Evolutionary conservation across 805 yeast genomes (phyloP), one percentile per base, ranked within the genome.

Genomic region (Tetrapisispora arboricola): DNA sequence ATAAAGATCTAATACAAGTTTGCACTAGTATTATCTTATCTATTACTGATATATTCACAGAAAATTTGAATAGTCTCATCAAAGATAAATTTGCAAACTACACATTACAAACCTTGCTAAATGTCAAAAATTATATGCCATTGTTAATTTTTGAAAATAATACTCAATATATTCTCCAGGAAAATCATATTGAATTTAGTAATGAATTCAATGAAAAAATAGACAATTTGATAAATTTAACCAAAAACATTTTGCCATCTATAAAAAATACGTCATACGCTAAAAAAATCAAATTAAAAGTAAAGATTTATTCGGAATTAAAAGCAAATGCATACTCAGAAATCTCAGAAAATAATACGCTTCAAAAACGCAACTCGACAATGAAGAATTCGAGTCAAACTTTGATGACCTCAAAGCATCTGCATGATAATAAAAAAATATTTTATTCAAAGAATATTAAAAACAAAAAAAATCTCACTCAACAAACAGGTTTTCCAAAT

Each of bases 51-150:
- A 63, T 83, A 13, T 68, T 82, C 45, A 69, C 77, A 13, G 64
- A 61, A 15, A 68, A 74, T 38, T 62, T 78, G 46, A 77, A 72
- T 50, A 67, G 73, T 38, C 68, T 90, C 49, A 75, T 90, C 47
- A 83, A 84, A 52, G 97, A 92, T 59, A 92, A 90, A 41, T 92
- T 75, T 57, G 98, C 96, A 1, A 92, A 90, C 62, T 92, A 90
- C 54, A 96, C 90, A 16, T 75, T 92, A 42, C 98, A 90, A 65
- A 92, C 98, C 1, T 74, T 92, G 39, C 68, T 87, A 54, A 95
- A 87, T 52, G 57, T 54, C 46, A 61, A 53, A 38, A 58, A 59
- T 43, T 61, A 58, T 41, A 51, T 57, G 11, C 42, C 47, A n/a
- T 42, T 61, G 20, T 40, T 61, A 31, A 51, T 54, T 25, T 55